A percentile compares a stretch with the other conserved stretches of the same genome.
phyloP scores from a whole-genome alignment of 2,329 filamentous ascomycete genomes.

The Fusarium papillatum region DNA sequence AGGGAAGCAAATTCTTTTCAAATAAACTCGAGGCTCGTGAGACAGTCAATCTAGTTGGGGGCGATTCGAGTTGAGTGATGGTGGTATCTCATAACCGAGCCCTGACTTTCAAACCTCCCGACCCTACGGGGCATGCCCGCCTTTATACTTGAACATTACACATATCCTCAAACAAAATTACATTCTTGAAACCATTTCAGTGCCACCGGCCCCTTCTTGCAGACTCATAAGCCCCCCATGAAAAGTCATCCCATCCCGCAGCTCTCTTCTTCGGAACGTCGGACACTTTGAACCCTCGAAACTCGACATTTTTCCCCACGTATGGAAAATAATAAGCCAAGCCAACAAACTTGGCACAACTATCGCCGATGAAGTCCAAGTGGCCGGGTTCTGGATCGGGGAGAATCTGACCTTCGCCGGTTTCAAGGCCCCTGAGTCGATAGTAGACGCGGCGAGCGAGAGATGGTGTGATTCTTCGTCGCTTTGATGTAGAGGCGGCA shows the following conservation, averaged over 20 bases:
- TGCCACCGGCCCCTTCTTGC: not conserved
- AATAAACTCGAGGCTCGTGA: not conserved
- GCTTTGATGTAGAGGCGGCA: not conserved
- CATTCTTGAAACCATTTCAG: not conserved
- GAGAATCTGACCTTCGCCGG: slow-evolving; percentile 14
- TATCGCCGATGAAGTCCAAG: slow-evolving; percentile 14
- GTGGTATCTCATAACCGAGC: too few species aligned
- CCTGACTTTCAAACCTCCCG: too few species aligned
- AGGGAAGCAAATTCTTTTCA: not conserved
- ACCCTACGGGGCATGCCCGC: too few species aligned
- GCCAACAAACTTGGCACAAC: slow-evolving; percentile 7
- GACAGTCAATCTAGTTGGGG: not conserved
- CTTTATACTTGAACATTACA: not conserved
- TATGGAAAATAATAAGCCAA: slow-evolving; percentile 12
- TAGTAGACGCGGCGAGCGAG: slow-evolving; percentile 19
- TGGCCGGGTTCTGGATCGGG: slow-evolving; percentile 1
- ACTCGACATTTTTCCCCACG: not conserved
- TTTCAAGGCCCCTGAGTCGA: slow-evolving; percentile 13
- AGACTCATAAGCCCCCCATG: not conserved
- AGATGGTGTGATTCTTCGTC: not conserved
- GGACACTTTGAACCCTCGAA: slow-evolving; percentile 19
- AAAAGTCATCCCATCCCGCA: not conserved
- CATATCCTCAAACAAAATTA: not conserved
- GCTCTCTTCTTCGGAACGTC: not conserved
- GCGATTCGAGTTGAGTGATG: not conserved